Conservation (phyloP, 2,329 filamentous ascomycete genomes). For the Metarhizium anisopliae region DNA sequence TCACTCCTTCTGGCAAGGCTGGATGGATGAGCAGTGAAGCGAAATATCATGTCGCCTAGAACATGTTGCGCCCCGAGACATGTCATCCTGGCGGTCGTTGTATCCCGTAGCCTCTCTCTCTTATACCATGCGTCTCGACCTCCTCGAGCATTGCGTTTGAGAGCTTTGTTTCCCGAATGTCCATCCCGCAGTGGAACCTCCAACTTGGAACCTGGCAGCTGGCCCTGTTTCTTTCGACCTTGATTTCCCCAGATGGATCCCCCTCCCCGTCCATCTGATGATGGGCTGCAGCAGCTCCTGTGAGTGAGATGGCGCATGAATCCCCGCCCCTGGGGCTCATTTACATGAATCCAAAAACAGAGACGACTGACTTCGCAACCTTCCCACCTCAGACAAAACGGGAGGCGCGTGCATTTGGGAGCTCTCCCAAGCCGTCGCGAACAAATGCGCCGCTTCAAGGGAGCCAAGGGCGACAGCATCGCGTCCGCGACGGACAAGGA, state of each 20-base stretch:
- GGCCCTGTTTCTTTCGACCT: background rate
- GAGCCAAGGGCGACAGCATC: background rate
- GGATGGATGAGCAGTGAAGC: background rate
- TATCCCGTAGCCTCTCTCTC: background rate
- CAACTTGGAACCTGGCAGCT: background rate
- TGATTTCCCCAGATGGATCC: slow-evolving; percentile 1
- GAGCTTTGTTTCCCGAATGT: background rate
- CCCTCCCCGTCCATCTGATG: background rate
- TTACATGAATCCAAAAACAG: background rate
- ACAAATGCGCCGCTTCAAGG: background rate
- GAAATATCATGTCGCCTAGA: background rate
- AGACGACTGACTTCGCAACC: background rate
- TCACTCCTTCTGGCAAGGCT: no score
- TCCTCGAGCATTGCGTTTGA: no score
- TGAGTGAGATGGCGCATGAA: slow-evolving; percentile 1
- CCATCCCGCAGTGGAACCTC: slow-evolving; percentile 2
- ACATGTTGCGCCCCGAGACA: background rate
- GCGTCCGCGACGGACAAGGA: background rate
- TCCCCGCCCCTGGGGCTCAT: background rate
- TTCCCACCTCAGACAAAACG: background rate
- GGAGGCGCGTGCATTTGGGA: background rate
- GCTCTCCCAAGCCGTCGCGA: background rate
- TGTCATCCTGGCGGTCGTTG: background rate
- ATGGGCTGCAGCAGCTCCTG: background rate
- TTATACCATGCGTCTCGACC: background rate